phyloP scores from a whole-genome alignment of 441 rosid species.

The Bruguiera hainesii region DNA sequence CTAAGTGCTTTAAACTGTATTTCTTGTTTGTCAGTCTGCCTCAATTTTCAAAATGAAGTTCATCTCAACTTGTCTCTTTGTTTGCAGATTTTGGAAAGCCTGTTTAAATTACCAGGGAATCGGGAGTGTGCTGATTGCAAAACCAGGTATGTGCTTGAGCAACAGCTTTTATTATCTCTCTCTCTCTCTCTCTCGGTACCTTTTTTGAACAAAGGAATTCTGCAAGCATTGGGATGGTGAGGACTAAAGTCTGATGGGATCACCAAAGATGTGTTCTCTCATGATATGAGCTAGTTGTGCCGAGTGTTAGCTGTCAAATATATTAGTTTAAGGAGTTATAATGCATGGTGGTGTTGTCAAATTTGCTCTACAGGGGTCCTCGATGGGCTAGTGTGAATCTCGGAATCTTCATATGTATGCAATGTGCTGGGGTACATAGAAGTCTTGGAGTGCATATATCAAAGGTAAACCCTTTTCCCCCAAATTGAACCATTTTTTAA shows the following conservation, averaged over 20 bases:
- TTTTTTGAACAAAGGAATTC: conserved; percentile 4
- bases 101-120: conserved; percentile 84
- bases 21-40: not conserved
- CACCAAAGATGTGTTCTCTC: not conserved
- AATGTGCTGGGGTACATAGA: conserved; percentile 68
- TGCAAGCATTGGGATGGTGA: not conserved
- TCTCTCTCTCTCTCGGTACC: no score
- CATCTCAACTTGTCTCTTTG: not conserved
- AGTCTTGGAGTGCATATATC: conserved; percentile 79
- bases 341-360: not conserved
- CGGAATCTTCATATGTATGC: conserved; percentile 78
- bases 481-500: not conserved
- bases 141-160: conserved; percentile 57
- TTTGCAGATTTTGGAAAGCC: conserved; percentile 85
- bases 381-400: conserved; percentile 81
- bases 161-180: no score
- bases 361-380: conserved; percentile 51
- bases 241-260: not conserved
- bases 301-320: not conserved
- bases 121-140: conserved; percentile 98
- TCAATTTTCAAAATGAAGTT: not conserved
- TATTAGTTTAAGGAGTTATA: conserved; percentile 12
- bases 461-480: conserved; percentile 36
- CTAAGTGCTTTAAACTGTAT: no score
- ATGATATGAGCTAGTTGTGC: not conserved